These are phyloP conservation scores for Pseudognaphalium luteoalbum DNA, from an alignment of 129 eudicot genomes.

Conservation along the genomic window DNA sequence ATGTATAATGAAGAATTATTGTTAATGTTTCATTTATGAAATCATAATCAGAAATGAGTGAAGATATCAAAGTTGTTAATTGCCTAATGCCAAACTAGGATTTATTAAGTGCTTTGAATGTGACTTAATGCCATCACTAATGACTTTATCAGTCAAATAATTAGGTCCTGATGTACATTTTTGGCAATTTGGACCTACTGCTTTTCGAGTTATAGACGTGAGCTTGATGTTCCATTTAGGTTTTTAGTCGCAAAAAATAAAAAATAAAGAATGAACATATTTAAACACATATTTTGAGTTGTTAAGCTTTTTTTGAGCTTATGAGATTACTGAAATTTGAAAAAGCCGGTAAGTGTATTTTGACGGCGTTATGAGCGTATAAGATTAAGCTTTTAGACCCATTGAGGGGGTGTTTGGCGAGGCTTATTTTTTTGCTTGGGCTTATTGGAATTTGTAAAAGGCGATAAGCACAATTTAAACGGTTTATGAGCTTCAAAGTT, in stretches of 20 bases:
- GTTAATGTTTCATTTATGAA: not conserved
- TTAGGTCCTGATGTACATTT: not conserved
- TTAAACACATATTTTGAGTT: not conserved
- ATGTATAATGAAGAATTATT: too few species aligned
- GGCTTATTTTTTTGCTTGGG: too few species aligned
- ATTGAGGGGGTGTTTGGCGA: too few species aligned
- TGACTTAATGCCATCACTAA: constrained; percentile 9
- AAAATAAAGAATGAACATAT: too few species aligned
- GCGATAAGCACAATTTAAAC: too few species aligned
- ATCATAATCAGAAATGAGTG: not conserved
- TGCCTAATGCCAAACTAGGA: constrained; percentile 16
- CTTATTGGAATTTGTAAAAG: too few species aligned
- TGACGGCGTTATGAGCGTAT: too few species aligned
- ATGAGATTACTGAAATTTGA: too few species aligned
- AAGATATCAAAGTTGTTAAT: not conserved
- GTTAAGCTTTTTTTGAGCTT: not conserved
- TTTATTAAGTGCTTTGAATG: constrained; percentile 10
- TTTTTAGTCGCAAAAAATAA: not conserved
- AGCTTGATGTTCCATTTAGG: not conserved
- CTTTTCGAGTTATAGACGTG: not conserved
- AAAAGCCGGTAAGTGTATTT: too few species aligned
- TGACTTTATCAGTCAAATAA: not conserved
- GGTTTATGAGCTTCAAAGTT: too few species aligned
- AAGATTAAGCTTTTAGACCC: too few species aligned
- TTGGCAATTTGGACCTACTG: not conserved